Conservation (phyloP, 768 basidiomycete genomes). For the Podaxis sp. region DNA sequence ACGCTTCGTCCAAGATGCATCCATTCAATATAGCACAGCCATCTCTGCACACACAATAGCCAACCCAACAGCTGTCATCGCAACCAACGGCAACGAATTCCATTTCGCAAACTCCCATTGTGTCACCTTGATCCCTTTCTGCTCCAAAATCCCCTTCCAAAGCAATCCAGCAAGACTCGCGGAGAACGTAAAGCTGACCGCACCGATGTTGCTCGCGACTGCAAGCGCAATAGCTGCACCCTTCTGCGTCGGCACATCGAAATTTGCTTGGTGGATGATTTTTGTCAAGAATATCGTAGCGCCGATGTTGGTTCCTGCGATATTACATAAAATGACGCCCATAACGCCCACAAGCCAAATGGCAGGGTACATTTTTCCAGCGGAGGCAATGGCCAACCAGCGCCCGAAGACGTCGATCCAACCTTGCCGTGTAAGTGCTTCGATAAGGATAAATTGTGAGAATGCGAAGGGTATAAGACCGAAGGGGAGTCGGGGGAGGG, state of each 20-base stretch:
- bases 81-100: constrained; percentile 64
- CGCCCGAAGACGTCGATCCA: constrained; percentile 84
- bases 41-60: constrained; percentile 78
- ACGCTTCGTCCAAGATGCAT: neutral
- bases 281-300: constrained; percentile 88
- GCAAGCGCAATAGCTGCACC: constrained; percentile 76
- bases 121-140: constrained; percentile 66
- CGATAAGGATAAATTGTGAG: constrained; percentile 92
- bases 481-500: constrained; percentile 71
- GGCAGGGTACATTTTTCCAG: constrained; percentile 41
- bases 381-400: constrained; percentile 56
- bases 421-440: constrained; percentile 74
- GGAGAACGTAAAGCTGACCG: constrained; percentile 85
- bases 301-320: constrained; percentile 89
- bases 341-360: constrained; percentile 71
- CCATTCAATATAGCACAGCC: constrained; percentile 38
- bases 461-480: constrained; percentile 89
- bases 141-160: constrained; percentile 71
- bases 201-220: constrained; percentile 86
- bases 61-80: constrained; percentile 65
- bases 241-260: constrained; percentile 35
- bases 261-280: constrained; percentile 50
- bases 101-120: constrained; percentile 67
- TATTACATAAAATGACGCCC: constrained; percentile 74
- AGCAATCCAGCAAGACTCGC: constrained; percentile 87